Conservation (phyloP, 2,329 filamentous ascomycete genomes). For the Colletotrichum lentis region DNA sequence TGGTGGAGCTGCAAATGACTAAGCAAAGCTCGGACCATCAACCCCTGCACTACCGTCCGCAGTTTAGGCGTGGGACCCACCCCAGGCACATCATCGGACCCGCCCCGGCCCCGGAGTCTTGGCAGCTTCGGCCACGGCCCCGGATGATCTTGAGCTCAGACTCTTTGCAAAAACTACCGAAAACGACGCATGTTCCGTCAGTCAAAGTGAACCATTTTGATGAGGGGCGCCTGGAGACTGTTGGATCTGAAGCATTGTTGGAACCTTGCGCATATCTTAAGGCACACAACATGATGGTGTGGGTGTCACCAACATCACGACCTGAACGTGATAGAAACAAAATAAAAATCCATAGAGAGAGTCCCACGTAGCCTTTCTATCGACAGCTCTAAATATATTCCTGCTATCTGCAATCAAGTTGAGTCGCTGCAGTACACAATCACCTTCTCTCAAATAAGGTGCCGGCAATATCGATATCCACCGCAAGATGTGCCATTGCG, state of each 20-base stretch:
- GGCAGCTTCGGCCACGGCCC: background rate
- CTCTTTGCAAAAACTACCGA: background rate
- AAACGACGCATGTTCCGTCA: background rate
- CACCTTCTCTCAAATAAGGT: too few relatives aligned
- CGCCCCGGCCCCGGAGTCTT: background rate
- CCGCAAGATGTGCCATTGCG: background rate
- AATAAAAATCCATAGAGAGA: too few relatives aligned
- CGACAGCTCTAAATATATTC: too few relatives aligned
- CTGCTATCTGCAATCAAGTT: too few relatives aligned
- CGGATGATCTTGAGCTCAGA: background rate
- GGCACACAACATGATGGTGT: accelerated
- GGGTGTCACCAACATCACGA: too few relatives aligned
- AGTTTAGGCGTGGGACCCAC: constrained; percentile 7
- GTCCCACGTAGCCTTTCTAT: too few relatives aligned
- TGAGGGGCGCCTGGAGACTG: too few relatives aligned
- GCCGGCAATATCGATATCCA: background rate
- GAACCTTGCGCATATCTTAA: background rate
- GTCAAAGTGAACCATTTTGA: accelerated
- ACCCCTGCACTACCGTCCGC: background rate
- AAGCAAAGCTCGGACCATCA: background rate
- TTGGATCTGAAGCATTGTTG: background rate
- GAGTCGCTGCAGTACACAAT: background rate
- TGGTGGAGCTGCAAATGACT: constrained; percentile 10
- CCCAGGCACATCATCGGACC: background rate
- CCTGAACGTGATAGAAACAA: too few relatives aligned